These are phyloP conservation scores for Elongisporangium prolatum DNA, from an alignment of 352 stramenopile genomes.

Conservation along the genomic window DNA sequence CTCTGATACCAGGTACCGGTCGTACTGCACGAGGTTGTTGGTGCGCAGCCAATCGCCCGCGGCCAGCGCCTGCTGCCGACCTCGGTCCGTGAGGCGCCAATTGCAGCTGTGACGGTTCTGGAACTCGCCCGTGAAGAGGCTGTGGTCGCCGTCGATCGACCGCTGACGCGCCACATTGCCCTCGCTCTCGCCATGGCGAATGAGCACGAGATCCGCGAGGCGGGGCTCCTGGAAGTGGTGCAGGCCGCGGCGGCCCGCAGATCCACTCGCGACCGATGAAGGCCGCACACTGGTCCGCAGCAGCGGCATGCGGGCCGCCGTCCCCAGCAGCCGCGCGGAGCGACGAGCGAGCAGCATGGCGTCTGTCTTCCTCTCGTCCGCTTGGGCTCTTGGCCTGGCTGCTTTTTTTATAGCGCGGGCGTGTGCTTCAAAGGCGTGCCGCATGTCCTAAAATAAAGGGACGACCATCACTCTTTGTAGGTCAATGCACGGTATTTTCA, in stretches of 20 bases:
- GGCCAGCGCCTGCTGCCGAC: conserved; percentile 57
- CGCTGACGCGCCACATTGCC: conserved; percentile 83
- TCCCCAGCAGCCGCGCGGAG: background rate
- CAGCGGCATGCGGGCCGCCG: background rate
- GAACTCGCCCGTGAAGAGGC: conserved; percentile 84
- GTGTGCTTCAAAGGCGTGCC: too few relatives aligned
- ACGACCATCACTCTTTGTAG: too few relatives aligned
- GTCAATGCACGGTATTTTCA: background rate
- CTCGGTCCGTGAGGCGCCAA: conserved; percentile 85
- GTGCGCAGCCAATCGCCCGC: conserved; percentile 80
- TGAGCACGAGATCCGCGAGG: conserved; percentile 80
- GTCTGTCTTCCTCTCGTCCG: too few relatives aligned
- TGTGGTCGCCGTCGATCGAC: conserved; percentile 81
- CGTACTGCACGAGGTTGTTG: conserved; percentile 74
- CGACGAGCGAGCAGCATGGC: too few relatives aligned
- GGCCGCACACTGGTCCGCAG: background rate
- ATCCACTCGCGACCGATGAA: too few relatives aligned
- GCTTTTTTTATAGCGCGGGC: too few relatives aligned
- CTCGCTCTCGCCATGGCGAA: conserved; percentile 87
- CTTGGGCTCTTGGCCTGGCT: too few relatives aligned
- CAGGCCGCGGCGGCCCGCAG: conserved; percentile 5
- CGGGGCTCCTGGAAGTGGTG: conserved; percentile 37
- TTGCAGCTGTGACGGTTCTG: conserved; percentile 86
- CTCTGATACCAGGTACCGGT: conserved; percentile 85
- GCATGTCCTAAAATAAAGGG: too few relatives aligned